Evolutionary conservation across 2,329 filamentous ascomycete genomes (phyloP).

Genomic region (Fonsecaea erecta): DNA sequence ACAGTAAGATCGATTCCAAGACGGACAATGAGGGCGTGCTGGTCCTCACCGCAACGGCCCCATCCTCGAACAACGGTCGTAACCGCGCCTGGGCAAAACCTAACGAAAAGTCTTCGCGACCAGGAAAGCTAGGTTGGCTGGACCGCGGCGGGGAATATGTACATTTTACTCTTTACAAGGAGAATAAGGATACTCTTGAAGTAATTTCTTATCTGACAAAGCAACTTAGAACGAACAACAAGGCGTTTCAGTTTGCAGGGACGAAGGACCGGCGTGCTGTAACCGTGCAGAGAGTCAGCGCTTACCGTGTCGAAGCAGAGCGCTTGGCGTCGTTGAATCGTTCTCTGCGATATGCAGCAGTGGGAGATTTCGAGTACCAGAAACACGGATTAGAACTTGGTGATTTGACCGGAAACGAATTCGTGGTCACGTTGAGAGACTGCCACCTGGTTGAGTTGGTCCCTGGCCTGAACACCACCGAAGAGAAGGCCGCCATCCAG

Average conservation of each 20-base stretch:
- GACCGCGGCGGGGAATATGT: conserved; percentile 78
- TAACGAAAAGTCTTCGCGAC: conserved; percentile 38
- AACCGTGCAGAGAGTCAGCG: conserved; percentile 80
- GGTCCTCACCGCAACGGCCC: conserved; percentile 55
- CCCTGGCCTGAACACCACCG: conserved; percentile 43
- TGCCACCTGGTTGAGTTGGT: conserved; percentile 58
- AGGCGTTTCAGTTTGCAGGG: conserved; percentile 78
- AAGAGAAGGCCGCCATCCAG: conserved; percentile 48
- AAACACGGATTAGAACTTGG: conserved; percentile 76
- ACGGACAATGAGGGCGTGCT: conserved; percentile 71
- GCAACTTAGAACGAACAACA: conserved; percentile 69
- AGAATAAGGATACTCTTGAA: conserved; percentile 97
- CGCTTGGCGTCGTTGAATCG: conserved; percentile 69
- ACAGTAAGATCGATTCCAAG: conserved; percentile 74
- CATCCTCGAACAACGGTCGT: conserved; percentile 41
- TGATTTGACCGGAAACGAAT: conserved; percentile 86
- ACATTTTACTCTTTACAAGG: conserved; percentile 92
- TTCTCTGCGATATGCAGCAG: conserved; percentile 62
- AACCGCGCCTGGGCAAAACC: conserved; percentile 40
- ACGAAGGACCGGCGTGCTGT: conserved; percentile 90
- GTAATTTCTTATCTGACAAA: conserved; percentile 76
- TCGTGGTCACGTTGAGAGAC: conserved; percentile 87
- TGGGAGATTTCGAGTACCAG: conserved; percentile 83
- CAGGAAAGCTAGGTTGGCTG: conserved; percentile 62
- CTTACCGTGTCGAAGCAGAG: conserved; percentile 63